Conservation (phyloP, 495 filamentous ascomycete species). For the Lasiosphaeria ovina region DNA sequence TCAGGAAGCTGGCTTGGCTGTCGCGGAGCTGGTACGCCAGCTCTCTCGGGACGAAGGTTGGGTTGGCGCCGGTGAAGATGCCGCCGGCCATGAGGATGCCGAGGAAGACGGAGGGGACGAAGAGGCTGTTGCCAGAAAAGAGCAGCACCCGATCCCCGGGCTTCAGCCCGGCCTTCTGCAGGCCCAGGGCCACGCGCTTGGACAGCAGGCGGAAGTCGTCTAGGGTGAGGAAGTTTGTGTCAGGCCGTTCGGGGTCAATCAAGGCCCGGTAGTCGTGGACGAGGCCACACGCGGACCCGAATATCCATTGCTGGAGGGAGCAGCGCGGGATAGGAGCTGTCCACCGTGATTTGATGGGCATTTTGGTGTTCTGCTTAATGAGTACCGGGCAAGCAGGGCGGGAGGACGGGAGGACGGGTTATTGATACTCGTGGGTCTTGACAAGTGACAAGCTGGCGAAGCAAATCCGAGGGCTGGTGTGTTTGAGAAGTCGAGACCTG, state of each 20-base stretch:
- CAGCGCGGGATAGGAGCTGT: constrained; percentile 32
- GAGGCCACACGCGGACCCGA: constrained; percentile 29
- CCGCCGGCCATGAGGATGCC: constrained; percentile 76
- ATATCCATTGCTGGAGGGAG: constrained; percentile 43
- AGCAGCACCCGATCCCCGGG: constrained; percentile 70
- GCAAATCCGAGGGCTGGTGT: too few species aligned
- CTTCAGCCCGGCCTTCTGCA: constrained; percentile 62
- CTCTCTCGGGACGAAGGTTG: constrained; percentile 67
- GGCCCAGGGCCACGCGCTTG: constrained; percentile 69
- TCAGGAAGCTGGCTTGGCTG: constrained; percentile 61
- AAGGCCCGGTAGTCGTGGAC: constrained; percentile 40
- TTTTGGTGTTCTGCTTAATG: constrained; percentile 14
- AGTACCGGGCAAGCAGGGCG: too few species aligned
- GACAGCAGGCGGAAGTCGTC: constrained; percentile 62
- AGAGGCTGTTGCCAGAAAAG: constrained; percentile 69
- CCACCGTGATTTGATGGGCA: constrained; percentile 48
- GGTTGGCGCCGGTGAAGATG: constrained; percentile 78
- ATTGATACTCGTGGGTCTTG: too few species aligned
- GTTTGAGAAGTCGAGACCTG: too few species aligned
- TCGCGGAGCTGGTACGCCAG: constrained; percentile 73
- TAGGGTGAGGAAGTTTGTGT: constrained; percentile 41
- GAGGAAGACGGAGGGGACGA: constrained; percentile 69
- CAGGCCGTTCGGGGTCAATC: constrained; percentile 57
- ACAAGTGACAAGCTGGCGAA: too few species aligned
- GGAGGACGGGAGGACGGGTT: too few species aligned